Evolutionary conservation across 768 basidiomycete species (phyloP).

Genomic region (Amanita fuliginea): DNA sequence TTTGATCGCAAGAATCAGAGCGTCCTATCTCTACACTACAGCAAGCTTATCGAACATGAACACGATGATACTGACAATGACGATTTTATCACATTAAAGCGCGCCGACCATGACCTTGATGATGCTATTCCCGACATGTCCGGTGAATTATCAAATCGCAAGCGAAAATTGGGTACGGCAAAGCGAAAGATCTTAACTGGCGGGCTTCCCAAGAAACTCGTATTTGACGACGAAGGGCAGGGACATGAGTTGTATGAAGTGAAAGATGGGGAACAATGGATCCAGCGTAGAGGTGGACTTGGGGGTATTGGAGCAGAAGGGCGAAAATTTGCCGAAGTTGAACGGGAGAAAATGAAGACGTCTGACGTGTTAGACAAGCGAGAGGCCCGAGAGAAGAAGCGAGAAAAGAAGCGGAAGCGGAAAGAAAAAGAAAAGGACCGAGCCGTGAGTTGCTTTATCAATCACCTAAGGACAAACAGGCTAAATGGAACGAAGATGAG

Average conservation of each 20-base stretch:
- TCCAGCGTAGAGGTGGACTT: slow-evolving; percentile 49
- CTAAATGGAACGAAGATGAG: slow-evolving; percentile 16
- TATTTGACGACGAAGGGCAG: slow-evolving; percentile 86
- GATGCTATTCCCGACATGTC: slow-evolving; percentile 5
- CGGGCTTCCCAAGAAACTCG: slow-evolving; percentile 55
- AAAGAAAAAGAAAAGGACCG: slow-evolving; percentile 55
- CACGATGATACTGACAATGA: slow-evolving; percentile 25
- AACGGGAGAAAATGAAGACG: slow-evolving; percentile 59
- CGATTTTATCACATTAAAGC: slow-evolving; percentile 91
- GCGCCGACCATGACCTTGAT: slow-evolving; percentile 71
- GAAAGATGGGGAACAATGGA: slow-evolving; percentile 62
- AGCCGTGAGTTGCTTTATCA: slow-evolving; percentile 19
- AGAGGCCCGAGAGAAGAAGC: slow-evolving; percentile 78
- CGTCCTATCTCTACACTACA: slow-evolving; percentile 84
- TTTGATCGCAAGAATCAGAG: slow-evolving; percentile 94
- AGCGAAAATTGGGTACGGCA: slow-evolving; percentile 60
- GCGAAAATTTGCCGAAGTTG: slow-evolving; percentile 57
- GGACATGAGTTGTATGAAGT: slow-evolving; percentile 80
- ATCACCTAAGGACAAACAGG: neutral
- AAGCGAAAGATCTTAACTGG: slow-evolving; percentile 65
- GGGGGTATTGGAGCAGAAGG: slow-evolving; percentile 60
- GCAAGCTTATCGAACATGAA: slow-evolving; percentile 70
- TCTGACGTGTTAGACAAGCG: slow-evolving; percentile 70
- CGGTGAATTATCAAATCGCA: slow-evolving; percentile 59
- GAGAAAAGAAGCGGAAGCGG: slow-evolving; percentile 86